phyloP scores from a whole-genome alignment of 495 filamentous ascomycete genomes.

The Rusavskia elegans region DNA sequence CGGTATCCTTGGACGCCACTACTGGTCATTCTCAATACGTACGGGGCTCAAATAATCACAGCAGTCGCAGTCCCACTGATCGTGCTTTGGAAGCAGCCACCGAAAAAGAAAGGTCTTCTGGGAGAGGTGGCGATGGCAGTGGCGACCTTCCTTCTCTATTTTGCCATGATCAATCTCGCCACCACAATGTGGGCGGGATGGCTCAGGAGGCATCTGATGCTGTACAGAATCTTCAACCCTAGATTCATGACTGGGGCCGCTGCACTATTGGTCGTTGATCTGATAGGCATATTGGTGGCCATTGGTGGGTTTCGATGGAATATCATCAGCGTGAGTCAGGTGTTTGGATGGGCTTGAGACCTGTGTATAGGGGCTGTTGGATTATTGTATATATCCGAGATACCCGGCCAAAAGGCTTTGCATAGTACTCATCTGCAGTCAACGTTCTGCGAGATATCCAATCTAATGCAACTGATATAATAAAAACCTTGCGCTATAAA shows the following conservation, averaged over 20 bases:
- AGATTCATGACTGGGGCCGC: constrained; percentile 72
- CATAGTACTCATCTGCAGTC: no score
- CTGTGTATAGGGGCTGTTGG: not conserved
- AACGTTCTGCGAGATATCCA: no score
- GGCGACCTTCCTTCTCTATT: constrained; percentile 60
- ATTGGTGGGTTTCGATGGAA: constrained; percentile 58
- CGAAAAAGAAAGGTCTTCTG: constrained; percentile 33
- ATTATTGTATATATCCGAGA: not conserved
- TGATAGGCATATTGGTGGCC: constrained; percentile 51
- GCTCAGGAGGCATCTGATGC: constrained; percentile 82
- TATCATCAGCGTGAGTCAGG: constrained; percentile 59
- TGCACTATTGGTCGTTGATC: constrained; percentile 58
- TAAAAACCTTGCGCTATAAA: no score
- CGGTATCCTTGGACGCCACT: constrained; percentile 82
- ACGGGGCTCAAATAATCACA: constrained; percentile 75
- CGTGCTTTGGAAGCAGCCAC: constrained; percentile 67
- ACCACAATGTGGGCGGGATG: constrained; percentile 80
- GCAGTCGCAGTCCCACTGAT: constrained; percentile 63
- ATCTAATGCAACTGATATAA: no score
- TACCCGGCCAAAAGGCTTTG: not conserved
- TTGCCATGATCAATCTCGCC: constrained; percentile 62
- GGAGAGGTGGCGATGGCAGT: constrained; percentile 52
- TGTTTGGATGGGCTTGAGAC: constrained; percentile 62
- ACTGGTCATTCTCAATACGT: constrained; percentile 68
- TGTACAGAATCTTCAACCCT: constrained; percentile 89